Evolutionary conservation across 148 eudicot species (phyloP), one percentile per base, ranked within the genome.

Genomic region (Salicornia ramosissima): DNA sequence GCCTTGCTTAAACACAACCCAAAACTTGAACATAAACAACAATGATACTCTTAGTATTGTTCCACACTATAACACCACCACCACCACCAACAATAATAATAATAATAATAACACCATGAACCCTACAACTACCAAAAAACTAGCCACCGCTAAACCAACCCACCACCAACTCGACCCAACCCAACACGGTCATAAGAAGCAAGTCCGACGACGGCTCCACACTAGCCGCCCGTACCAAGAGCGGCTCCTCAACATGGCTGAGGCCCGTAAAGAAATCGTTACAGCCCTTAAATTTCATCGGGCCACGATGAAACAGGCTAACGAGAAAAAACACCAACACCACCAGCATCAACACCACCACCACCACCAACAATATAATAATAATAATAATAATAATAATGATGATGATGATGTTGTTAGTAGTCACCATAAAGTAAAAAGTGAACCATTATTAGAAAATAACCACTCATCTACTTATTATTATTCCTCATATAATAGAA

Each of bases 171-270:
- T n/a, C n/a, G 30, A 72, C 62, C 74, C 31, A 40, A 36, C 63
- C 39, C 70, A 57, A 71, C n/a, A n/a, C n/a, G 69, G 73, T 8
- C 77, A 73, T 6, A 90, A 85, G 40, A 92, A 90, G 34, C 91
- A 92, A 74, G 90, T 90, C 0, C 82, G 98, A 50, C 79, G 96
- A 71, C 81, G 98, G 72, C 91, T 86, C 15, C 98, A 92, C 67
- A 92, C 98, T 28, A 90, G 81, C 73, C 85, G 88, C 74, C 98
- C 98, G 67, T 92, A 92, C 65, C 96, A 92, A 70, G 96, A 90
- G 72, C 71, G 94, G 81, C 88, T 92, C 50, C 84, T 92, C 0
- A 92, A 92, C 64, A 92, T 92, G 98, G 98, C 96, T 7, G 96
- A 92, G 76, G 98, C 98, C 0, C 64, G 98, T 14, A 81, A 83